These are phyloP conservation scores for Curvularia hawaiiensis DNA, from an alignment of 2,329 filamentous ascomycete genomes.

Conservation along the genomic window DNA sequence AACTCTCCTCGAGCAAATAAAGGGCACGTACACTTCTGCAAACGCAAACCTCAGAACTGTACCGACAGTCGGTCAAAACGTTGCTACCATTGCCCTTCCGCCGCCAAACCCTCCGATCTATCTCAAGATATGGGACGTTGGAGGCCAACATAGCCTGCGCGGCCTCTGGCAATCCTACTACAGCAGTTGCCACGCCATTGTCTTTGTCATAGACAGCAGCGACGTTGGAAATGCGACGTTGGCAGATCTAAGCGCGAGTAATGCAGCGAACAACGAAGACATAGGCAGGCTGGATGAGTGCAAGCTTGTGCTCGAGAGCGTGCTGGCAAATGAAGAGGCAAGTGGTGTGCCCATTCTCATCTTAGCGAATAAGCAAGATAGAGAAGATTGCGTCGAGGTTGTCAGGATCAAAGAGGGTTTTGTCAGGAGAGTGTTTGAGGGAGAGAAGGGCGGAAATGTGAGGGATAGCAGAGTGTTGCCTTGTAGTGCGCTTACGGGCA, in stretches of 20 bases:
- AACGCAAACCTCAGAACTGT: conserved; percentile 80
- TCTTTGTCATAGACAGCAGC: conserved; percentile 95
- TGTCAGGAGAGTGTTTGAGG: conserved; percentile 94
- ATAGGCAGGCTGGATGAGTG: conserved; percentile 81
- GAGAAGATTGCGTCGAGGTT: conserved; percentile 96
- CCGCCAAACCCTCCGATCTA: conserved; percentile 77
- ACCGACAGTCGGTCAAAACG: conserved; percentile 96
- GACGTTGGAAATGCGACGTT: conserved; percentile 87
- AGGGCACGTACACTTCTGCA: conserved; percentile 77
- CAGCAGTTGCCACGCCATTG: conserved; percentile 89
- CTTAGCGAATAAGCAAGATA: conserved; percentile 95
- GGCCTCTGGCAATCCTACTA: conserved; percentile 98
- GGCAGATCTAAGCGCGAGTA: conserved; percentile 50
- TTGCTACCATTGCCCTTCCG: conserved; percentile 80
- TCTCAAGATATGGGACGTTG: conserved; percentile 98
- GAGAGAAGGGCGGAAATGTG: conserved; percentile 83
- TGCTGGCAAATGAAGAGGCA: conserved; percentile 84
- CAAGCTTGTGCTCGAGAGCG: conserved; percentile 84
- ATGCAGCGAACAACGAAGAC: conserved; percentile 38
- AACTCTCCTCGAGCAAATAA: conserved; percentile 96
- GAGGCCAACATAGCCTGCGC: conserved; percentile 86
- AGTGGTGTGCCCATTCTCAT: conserved; percentile 91
- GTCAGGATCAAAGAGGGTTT: conserved; percentile 96
- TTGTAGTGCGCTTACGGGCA: conserved; percentile 83
- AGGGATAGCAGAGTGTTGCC: conserved; percentile 90